Evolutionary conservation across 306 rosid genomes (phyloP), one percentile per base, ranked within the genome.

Genomic region (Elaeagnus macrophylla): DNA sequence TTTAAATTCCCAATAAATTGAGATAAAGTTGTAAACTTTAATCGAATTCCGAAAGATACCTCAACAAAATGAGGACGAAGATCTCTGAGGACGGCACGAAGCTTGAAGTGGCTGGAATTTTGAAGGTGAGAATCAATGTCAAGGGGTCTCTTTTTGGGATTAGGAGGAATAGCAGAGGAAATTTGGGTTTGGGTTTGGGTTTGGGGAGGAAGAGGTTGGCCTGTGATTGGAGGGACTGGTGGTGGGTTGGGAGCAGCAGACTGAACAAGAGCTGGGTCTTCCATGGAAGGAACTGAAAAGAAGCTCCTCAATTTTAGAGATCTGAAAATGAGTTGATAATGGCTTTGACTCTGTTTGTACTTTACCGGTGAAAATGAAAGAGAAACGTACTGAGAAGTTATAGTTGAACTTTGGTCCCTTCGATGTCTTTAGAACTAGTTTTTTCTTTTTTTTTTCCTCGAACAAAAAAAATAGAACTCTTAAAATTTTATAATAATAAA

Each of bases 41-140:
- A 25, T 25, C 32, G 32, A 25, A 5, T 0, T 7, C 15, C 48
- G 40, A 46, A 10, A 8, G 0, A 15, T 64, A 90, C 95, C 94
- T 86, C 67, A 38, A 86, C 39, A 20, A 86, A 78, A 60, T 62
- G 81, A 53, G 95, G 95, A 37, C 97, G 97, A 60, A 90, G 80
- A 57, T 83, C 88, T 37, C 63, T 77, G 71, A 83, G 54, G 53
- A 86, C 19, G 3, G 79, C 72, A 7, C 95, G 95, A 49, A 89
- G 59, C 72, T 85, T 89, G 66, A 75, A 60, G 71, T 48, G 64
- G 51, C 49, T 67, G 59, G 84, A 71, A 53, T 68, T 61, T 37
- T 39, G 72, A 54, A 45, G 3, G 51, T 39, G 62, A 54, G 59
- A 32, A 56, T 68, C 64, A 48, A 9, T 53, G 14, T 83, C 79